These are phyloP conservation scores for Ormosia emarginata DNA, from an alignment of 306 rosid genomes.

Conservation along the genomic window DNA sequence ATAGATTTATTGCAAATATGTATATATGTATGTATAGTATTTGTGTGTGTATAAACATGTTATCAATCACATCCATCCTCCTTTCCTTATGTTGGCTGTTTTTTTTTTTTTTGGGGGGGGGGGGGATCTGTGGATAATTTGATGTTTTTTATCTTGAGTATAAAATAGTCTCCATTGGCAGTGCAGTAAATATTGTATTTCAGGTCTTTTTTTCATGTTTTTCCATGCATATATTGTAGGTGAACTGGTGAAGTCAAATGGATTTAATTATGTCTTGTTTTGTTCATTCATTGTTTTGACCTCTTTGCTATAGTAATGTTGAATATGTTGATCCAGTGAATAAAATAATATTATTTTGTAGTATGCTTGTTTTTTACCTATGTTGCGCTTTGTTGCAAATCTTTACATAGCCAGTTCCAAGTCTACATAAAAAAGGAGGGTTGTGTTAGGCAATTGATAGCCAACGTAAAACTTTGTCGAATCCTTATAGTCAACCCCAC, in stretches of 20 bases:
- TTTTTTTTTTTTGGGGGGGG: background rate
- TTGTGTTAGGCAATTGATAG: background rate
- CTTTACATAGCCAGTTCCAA: background rate
- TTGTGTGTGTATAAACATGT: background rate
- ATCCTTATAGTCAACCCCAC: background rate
- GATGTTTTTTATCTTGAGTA: background rate
- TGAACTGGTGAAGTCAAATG: background rate
- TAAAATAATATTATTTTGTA: background rate
- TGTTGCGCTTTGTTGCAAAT: background rate
- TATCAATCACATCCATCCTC: background rate
- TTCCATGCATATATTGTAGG: background rate
- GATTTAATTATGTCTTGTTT: background rate
- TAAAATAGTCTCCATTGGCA: background rate
- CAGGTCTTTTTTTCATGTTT: background rate
- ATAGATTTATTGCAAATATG: background rate
- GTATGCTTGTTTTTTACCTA: background rate
- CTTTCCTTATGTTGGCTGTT: background rate
- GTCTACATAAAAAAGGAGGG: background rate
- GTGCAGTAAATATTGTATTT: background rate
- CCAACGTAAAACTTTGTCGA: background rate
- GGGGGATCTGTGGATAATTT: background rate
- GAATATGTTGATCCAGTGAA: background rate
- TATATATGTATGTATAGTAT: background rate
- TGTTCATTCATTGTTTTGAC: slow-evolving; percentile 1
- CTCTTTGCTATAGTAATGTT: background rate